A percentile compares a stretch with the other conserved stretches of the same genome.
phyloP scores from a whole-genome alignment of 805 yeast species.

The Myxozyma melibiosi region DNA sequence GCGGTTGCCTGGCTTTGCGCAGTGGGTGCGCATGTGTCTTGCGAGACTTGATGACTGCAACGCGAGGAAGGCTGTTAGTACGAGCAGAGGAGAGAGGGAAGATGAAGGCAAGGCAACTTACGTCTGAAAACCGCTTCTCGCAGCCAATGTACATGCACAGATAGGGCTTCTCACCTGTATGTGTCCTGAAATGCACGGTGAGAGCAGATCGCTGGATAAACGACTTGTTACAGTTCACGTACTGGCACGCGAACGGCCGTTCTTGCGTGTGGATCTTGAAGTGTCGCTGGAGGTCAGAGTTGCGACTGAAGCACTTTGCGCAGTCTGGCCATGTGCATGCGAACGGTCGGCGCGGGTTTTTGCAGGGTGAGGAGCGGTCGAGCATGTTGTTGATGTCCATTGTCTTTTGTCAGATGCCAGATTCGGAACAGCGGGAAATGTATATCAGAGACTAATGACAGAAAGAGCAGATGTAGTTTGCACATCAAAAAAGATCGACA shows the following conservation, averaged over 20 bases:
- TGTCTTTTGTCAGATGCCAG: not conserved
- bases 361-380: not conserved
- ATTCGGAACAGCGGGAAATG: not conserved
- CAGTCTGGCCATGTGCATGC: slow-evolving; percentile 26
- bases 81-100: not conserved
- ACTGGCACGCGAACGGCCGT: slow-evolving; percentile 79
- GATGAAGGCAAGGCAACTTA: not conserved
- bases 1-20: slow-evolving; percentile 32
- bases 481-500: no score
- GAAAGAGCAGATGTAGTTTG: no score
- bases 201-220: slow-evolving; percentile 82
- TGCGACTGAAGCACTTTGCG: slow-evolving; percentile 57
- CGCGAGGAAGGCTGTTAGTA: not conserved
- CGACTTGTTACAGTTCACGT: slow-evolving; percentile 70
- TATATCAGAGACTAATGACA: not conserved
- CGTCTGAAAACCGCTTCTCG: slow-evolving; percentile 70
- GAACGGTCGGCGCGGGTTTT: slow-evolving; percentile 9
- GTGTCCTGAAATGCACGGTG: slow-evolving; percentile 80
- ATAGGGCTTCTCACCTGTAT: slow-evolving; percentile 92
- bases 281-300: slow-evolving; percentile 81
- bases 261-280: slow-evolving; percentile 59
- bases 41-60: slow-evolving; percentile 55
- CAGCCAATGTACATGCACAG: slow-evolving; percentile 81
- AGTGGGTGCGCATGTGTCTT: slow-evolving; percentile 72
- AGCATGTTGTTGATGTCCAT: slow-evolving; percentile 12